Percentiles rank a stretch among this genome's conserved stretches.
Evolutionary conservation across 129 eudicot species (phyloP).

Genomic region (Pulicaria dysenterica): DNA sequence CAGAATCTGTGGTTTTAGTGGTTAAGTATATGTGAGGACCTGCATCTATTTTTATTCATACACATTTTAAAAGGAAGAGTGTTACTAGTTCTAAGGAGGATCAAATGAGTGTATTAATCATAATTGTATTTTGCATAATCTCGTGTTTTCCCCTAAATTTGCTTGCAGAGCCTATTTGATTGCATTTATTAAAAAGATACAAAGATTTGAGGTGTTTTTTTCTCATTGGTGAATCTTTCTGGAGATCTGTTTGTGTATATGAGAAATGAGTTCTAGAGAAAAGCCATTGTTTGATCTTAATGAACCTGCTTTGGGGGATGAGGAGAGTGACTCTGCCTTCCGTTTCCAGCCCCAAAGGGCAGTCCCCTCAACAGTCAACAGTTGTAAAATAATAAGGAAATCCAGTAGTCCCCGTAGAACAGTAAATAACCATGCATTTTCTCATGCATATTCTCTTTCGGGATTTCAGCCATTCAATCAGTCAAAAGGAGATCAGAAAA

Average conservation of each 20-base stretch:
- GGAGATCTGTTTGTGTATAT: constrained; percentile 52
- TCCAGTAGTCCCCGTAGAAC: constrained; percentile 50
- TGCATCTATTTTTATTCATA: background rate
- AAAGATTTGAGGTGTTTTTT: constrained; percentile 29
- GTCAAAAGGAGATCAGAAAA: constrained; percentile 39
- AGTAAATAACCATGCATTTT: constrained; percentile 55
- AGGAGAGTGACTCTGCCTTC: constrained; percentile 50
- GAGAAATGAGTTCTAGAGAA: constrained; percentile 79
- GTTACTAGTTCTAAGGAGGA: constrained; percentile 8
- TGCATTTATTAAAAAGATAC: constrained; percentile 24
- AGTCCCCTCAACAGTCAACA: constrained; percentile 52
- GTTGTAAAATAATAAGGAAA: constrained; percentile 46
- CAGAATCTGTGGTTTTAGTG: background rate
- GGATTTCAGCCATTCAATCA: constrained; percentile 74
- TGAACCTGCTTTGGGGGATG: constrained; percentile 64
- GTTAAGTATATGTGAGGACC: background rate
- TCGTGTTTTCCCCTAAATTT: constrained; percentile 16
- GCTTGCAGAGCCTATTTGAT: constrained; percentile 41
- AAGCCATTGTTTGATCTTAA: constrained; percentile 78
- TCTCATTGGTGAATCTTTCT: constrained; percentile 24
- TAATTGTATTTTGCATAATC: background rate
- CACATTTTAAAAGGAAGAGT: background rate
- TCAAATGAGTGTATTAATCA: background rate
- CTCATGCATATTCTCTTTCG: constrained; percentile 73
- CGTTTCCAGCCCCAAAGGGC: constrained; percentile 73